Evolutionary conservation across 2,329 filamentous ascomycete genomes (phyloP).

Genomic region (Paecilomyces dactylethromorphus): DNA sequence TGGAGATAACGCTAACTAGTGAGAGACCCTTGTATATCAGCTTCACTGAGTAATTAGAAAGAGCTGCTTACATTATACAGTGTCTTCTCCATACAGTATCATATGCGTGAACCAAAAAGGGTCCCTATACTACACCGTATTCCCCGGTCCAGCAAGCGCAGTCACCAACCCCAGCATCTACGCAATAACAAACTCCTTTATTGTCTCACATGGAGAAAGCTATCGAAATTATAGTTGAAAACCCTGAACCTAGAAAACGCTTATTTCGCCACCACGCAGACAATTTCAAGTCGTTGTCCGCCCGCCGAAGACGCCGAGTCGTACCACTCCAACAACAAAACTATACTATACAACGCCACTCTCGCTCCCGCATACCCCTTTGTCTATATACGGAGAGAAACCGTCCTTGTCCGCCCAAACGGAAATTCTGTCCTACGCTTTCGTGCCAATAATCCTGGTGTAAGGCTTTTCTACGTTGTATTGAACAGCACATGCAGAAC

Average conservation of each 20-base stretch:
- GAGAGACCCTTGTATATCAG: background rate
- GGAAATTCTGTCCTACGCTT: constrained; percentile 53
- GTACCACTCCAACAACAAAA: constrained; percentile 16
- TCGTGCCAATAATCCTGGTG: constrained; percentile 46
- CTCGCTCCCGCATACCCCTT: constrained; percentile 7
- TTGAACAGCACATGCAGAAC: constrained; percentile 45
- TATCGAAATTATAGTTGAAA: background rate
- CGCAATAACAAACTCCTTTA: background rate
- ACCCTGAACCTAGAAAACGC: background rate
- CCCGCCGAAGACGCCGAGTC: constrained; percentile 14
- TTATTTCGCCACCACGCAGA: constrained; percentile 68
- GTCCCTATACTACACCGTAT: background rate
- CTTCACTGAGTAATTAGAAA: constrained; percentile 3
- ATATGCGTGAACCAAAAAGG: background rate
- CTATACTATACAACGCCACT: constrained; percentile 24
- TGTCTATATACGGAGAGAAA: constrained; percentile 44
- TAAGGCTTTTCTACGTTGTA: constrained; percentile 47
- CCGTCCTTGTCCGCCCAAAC: constrained; percentile 47
- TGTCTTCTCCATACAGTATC: background rate
- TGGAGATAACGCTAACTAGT: constrained; percentile 9
- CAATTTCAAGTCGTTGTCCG: constrained; percentile 55
- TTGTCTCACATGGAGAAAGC: background rate
- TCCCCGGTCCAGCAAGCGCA: background rate
- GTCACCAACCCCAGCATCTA: background rate
- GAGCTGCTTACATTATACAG: constrained; percentile 6